A percentile compares a stretch with the other conserved stretches of the same genome.
phyloP scores from a whole-genome alignment of 176 grass and related monocot species.

The Triticum monococcum region DNA sequence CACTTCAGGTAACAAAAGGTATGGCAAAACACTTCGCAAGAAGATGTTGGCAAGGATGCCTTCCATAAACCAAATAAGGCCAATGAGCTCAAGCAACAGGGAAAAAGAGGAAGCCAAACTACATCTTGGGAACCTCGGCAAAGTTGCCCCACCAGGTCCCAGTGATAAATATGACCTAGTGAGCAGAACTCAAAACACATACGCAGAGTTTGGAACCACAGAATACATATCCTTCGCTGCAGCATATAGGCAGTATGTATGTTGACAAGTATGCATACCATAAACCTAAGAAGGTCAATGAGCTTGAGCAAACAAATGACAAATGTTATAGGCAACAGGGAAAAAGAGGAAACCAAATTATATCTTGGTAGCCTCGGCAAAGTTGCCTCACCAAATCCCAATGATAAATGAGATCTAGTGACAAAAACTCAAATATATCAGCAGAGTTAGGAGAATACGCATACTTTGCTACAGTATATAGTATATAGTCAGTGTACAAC shows the following conservation, averaged over 20 bases:
- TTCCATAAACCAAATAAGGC: slow-evolving; percentile 21
- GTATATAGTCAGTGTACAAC: background rate
- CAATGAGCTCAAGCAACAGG: slow-evolving; percentile 47
- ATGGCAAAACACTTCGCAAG: no score
- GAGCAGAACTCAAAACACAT: background rate
- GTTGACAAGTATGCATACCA: slow-evolving; percentile 30
- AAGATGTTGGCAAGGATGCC: slow-evolving; percentile 27
- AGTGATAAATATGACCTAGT: background rate
- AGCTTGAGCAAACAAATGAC: slow-evolving; percentile 4
- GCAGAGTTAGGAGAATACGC: background rate
- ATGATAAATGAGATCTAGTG: background rate
- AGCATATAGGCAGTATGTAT: background rate
- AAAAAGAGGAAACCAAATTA: slow-evolving; percentile 67
- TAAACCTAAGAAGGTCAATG: slow-evolving; percentile 8
- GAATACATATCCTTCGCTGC: background rate
- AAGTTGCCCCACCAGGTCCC: slow-evolving; percentile 39
- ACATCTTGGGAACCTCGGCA: slow-evolving; percentile 60
- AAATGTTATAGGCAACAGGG: slow-evolving; percentile 58
- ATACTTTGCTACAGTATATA: background rate
- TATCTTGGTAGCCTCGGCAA: slow-evolving; percentile 59
- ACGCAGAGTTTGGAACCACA: background rate
- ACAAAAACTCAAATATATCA: background rate
- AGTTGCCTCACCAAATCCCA: slow-evolving; percentile 24
- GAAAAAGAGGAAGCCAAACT: slow-evolving; percentile 78
- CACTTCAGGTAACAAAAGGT: background rate